Conservation (phyloP, 2,329 filamentous ascomycete genomes). For the Penicillium verrucosum region DNA sequence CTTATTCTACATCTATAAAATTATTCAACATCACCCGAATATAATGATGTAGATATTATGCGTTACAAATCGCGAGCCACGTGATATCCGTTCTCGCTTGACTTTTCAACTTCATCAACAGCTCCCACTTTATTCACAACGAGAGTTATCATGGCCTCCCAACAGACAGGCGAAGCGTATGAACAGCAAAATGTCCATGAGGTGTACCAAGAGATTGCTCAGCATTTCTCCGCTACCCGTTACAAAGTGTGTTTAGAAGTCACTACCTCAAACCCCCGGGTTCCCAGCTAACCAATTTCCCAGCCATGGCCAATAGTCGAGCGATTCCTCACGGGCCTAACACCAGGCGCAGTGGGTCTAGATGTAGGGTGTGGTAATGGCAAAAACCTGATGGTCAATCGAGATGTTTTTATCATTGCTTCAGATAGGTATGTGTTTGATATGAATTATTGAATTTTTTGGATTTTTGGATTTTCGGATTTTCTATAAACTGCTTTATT, state of each 20-base stretch:
- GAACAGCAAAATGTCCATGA: slow-evolving; percentile 85
- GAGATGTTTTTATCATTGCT: slow-evolving; percentile 72
- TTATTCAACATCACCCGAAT: background rate
- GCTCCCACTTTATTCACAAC: slow-evolving; percentile 2
- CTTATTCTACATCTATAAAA: background rate
- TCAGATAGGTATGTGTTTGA: slow-evolving; percentile 67
- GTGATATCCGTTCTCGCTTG: slow-evolving; percentile 16
- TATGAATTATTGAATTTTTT: slow-evolving; percentile 1
- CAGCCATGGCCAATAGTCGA: slow-evolving; percentile 91
- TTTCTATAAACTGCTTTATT: slow-evolving; percentile 26
- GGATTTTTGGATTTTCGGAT: background rate
- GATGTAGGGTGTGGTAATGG: slow-evolving; percentile 97
- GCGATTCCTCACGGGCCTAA: slow-evolving; percentile 65
- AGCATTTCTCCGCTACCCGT: slow-evolving; percentile 51
- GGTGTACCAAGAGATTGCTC: slow-evolving; percentile 67
- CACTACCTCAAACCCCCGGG: background rate
- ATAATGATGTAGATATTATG: background rate
- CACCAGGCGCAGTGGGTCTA: slow-evolving; percentile 72
- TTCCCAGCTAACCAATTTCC: slow-evolving; percentile 3
- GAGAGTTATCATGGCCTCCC: slow-evolving; percentile 11
- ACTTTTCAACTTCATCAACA: slow-evolving; percentile 2
- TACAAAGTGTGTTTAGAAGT: slow-evolving; percentile 55
- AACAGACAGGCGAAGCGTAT: slow-evolving; percentile 50
- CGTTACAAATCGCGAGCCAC: slow-evolving; percentile 9
- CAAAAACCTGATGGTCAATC: slow-evolving; percentile 84